Conservation (phyloP, 331 rosid species). For the Acacia pycnantha region DNA sequence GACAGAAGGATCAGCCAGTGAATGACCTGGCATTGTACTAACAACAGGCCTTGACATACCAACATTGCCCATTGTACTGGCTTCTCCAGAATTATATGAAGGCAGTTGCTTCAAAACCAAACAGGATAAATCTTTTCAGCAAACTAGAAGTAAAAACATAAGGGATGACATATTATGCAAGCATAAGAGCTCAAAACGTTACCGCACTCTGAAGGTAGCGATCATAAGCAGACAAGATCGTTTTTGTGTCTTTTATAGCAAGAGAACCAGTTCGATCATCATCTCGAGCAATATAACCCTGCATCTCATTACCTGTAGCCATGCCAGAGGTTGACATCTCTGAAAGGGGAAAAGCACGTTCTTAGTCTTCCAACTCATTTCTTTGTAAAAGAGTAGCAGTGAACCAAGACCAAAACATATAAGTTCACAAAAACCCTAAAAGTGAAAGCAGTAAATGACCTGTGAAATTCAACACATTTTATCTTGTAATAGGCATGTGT, state of each 20-base stretch:
- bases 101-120: constrained; percentile 55
- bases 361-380: constrained; percentile 6
- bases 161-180: constrained; percentile 18
- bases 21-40: constrained; percentile 52
- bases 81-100: constrained; percentile 68
- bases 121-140: constrained; percentile 28
- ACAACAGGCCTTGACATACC: constrained; percentile 58
- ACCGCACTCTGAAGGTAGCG: constrained; percentile 87
- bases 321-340: constrained; percentile 60
- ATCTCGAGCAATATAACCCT: constrained; percentile 50
- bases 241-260: constrained; percentile 55
- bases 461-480: not conserved
- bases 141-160: constrained; percentile 5
- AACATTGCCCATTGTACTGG: constrained; percentile 50
- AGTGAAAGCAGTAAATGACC: too few species aligned
- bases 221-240: constrained; percentile 89
- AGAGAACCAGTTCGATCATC: constrained; percentile 55
- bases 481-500: not conserved
- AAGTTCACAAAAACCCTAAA: not conserved
- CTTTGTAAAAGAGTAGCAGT: not conserved
- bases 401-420: not conserved
- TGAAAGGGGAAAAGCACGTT: constrained; percentile 25
- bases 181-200: constrained; percentile 35
- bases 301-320: constrained; percentile 70
- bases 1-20: constrained; percentile 52